Conservation (phyloP, 2,329 filamentous ascomycete species). For the Colletotrichum sp. region DNA sequence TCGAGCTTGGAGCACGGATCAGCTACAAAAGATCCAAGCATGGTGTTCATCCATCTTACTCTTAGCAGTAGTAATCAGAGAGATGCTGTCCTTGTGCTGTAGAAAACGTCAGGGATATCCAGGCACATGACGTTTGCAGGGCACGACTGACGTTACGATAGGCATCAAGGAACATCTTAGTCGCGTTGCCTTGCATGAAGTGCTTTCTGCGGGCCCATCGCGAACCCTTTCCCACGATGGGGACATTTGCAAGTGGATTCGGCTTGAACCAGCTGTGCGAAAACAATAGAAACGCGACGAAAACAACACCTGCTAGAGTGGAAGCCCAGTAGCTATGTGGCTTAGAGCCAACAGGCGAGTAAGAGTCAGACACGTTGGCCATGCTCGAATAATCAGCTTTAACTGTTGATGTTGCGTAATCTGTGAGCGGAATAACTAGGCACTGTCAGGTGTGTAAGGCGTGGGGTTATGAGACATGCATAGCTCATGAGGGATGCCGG, state of each 20-base stretch:
- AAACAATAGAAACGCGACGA: background rate
- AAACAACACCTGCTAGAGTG: background rate
- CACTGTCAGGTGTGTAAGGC: background rate
- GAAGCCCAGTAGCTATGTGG: background rate
- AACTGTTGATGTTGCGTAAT: background rate
- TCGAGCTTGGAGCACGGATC: background rate
- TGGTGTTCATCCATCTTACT: background rate
- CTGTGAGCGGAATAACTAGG: background rate
- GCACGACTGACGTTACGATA: background rate
- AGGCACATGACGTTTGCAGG: accelerated
- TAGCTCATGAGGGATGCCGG: accelerated
- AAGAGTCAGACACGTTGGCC: background rate
- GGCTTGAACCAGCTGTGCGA: background rate
- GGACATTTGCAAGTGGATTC: background rate
- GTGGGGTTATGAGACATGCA: accelerated
- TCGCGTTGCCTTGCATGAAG: background rate
- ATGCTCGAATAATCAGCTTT: background rate
- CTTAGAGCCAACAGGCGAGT: background rate
- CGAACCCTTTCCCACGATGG: background rate
- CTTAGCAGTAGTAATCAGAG: background rate
- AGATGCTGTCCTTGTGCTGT: background rate
- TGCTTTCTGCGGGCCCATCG: background rate
- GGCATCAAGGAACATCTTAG: background rate
- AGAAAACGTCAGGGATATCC: background rate
- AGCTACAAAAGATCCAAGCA: background rate